These are phyloP conservation scores for Gautieria morchelliformis DNA, from an alignment of 768 basidiomycete species.

Conservation along the genomic window DNA sequence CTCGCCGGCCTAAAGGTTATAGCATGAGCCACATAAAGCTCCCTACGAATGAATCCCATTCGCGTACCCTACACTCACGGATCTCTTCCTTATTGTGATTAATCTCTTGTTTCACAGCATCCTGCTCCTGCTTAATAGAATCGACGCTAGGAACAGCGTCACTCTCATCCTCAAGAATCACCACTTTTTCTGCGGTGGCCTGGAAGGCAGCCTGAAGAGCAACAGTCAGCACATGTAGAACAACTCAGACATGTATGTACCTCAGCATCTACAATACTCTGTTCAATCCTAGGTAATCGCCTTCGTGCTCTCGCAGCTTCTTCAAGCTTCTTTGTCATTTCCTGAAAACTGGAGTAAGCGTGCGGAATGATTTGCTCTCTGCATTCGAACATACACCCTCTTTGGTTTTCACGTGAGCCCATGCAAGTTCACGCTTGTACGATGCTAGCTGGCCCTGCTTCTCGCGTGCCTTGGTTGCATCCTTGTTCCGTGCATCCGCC, in stretches of 20 bases:
- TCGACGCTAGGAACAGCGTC: conserved; percentile 37
- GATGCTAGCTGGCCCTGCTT: conserved; percentile 59
- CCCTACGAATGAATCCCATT: not conserved
- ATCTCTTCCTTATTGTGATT: conserved; percentile 37
- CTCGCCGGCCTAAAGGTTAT: conserved; percentile 34
- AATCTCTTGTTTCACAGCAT: conserved; percentile 30
- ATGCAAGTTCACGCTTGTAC: conserved; percentile 74
- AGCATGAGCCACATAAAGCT: not conserved
- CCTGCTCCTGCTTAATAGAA: conserved; percentile 31
- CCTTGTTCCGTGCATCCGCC: conserved; percentile 50
- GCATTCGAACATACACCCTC: conserved; percentile 40
- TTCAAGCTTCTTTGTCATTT: conserved; percentile 33
- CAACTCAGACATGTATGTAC: conserved; percentile 17
- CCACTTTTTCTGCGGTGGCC: conserved; percentile 27
- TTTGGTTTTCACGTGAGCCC: conserved; percentile 75
- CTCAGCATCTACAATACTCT: conserved; percentile 29
- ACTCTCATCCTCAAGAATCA: conserved; percentile 29
- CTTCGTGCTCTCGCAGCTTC: conserved; percentile 30
- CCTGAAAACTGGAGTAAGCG: conserved; percentile 20
- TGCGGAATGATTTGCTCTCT: not conserved
- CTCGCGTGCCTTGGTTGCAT: conserved; percentile 65
- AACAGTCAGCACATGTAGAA: conserved; percentile 3
- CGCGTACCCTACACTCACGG: conserved; percentile 33
- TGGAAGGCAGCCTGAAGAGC: conserved; percentile 23
- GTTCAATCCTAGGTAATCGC: conserved; percentile 31